These are phyloP conservation scores for Polygonum aviculare DNA, from an alignment of 148 eudicot genomes.

Conservation along the genomic window DNA sequence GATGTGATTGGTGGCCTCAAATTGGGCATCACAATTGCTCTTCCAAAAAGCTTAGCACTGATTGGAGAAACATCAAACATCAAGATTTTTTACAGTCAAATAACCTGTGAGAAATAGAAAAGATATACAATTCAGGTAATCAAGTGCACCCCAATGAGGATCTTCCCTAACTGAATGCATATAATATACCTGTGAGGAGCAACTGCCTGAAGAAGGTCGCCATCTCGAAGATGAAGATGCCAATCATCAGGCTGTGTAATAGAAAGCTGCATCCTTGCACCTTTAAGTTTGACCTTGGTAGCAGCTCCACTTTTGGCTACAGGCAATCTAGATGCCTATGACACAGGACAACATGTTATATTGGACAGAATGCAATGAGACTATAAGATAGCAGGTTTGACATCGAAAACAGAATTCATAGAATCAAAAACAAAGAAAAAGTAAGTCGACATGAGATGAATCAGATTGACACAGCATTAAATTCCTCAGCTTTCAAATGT, in stretches of 20 bases:
- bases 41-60: slow-evolving; percentile 78
- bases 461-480: background rate
- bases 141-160: background rate
- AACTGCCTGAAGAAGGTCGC: slow-evolving; percentile 80
- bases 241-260: slow-evolving; percentile 92
- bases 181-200: slow-evolving; percentile 60
- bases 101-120: background rate
- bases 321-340: slow-evolving; percentile 35
- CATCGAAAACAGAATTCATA: background rate
- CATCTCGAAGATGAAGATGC: slow-evolving; percentile 99
- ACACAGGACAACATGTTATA: background rate
- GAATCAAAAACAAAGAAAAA: background rate
- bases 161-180: background rate
- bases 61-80: slow-evolving; percentile 11
- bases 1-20: slow-evolving; percentile 85
- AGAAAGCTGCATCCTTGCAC: slow-evolving; percentile 64
- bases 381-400: background rate
- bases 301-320: slow-evolving; percentile 16
- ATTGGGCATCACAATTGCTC: slow-evolving; percentile 95
- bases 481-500: background rate
- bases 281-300: slow-evolving; percentile 22
- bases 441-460: no score
- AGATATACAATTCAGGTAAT: slow-evolving; percentile 7
- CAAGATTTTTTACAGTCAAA: background rate
- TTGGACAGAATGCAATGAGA: background rate